Percentiles rank a stretch among this genome's conserved stretches.
Evolutionary conservation across 1,139 yeast species (phyloP).

Genomic region (Magnusiomyces suaveolens): DNA sequence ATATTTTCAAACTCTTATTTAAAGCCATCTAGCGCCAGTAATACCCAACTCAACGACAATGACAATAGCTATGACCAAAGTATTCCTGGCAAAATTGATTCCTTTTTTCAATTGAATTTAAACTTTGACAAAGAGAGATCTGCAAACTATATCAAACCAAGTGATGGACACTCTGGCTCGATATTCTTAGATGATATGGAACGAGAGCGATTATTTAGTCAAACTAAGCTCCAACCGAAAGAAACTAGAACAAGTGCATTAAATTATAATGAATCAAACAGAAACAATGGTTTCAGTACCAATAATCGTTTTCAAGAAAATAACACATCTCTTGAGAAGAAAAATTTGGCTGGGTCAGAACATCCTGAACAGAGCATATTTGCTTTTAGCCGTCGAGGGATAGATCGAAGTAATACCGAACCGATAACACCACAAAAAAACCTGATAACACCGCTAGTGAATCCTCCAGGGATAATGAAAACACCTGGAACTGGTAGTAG

Average conservation of each 20-base stretch:
- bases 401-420: background rate
- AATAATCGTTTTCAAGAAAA: background rate
- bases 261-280: background rate
- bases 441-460: background rate
- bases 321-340: background rate
- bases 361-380: background rate
- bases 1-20: background rate
- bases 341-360: background rate
- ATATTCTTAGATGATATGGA: background rate
- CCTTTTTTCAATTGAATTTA: background rate
- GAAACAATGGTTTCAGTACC: background rate
- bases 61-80: background rate
- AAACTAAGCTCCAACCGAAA: background rate
- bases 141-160: background rate
- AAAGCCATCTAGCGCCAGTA: background rate
- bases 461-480: conserved; percentile 2
- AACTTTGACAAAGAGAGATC: no score
- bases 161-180: background rate
- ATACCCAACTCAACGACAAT: background rate
- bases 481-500: background rate
- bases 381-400: background rate
- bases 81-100: background rate
- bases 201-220: background rate
- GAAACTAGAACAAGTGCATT: background rate
- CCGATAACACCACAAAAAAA: background rate